Evolutionary conservation across 208 protist genomes (phyloP), one percentile per base, ranked within the genome.

Genomic region (Crithidia mellificae): DNA sequence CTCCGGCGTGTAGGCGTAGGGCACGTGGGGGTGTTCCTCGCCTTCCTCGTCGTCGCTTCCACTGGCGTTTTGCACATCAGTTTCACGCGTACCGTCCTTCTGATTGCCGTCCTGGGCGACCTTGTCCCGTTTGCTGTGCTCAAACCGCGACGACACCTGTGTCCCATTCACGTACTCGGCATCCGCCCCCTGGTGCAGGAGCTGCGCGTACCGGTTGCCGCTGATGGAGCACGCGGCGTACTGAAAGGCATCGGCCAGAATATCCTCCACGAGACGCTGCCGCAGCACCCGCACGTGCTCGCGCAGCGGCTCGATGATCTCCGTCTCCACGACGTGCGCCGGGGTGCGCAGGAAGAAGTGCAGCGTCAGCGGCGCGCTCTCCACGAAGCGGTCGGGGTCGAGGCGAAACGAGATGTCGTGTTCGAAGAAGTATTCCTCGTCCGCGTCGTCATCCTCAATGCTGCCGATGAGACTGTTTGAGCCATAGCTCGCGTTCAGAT

Each of bases 401-500:
- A 86, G 68, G 24, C 56, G 64, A 47, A 83, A 68, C 27, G 38
- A 41, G 30, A 34, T 32, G 61, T 87, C 81, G 38, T 79, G 72
- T 39, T 83, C 73, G 49, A 87, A 87, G 52, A 87, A 87, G 46
- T 74, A 79, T 34, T 73, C 71, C 39, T 66, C 54, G 2, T 55
- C 56, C 27, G 34, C 34, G 34, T 38, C 34, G 34, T 65, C 50
- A 0, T 27, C 20, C 19, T 8, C 43, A 19, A 29, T 0, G 19
- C 12, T n/a, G 43, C 57, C 20, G 11, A 34, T 14, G 7, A 58
- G 30, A 15, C 44, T 56, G 27, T 5, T 32, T 4, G 15, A 2
- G 4, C 0, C 3, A 24, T 22, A 8, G 17, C 24, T 49, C 22
- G 25, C 34, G 29, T 34, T 47, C 1, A 32, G 6, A 22, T 5